Percentiles rank a stretch among this genome's conserved stretches.
phyloP scores from a whole-genome alignment of 257 asterid genomes.

The Solanum paucissectum region DNA sequence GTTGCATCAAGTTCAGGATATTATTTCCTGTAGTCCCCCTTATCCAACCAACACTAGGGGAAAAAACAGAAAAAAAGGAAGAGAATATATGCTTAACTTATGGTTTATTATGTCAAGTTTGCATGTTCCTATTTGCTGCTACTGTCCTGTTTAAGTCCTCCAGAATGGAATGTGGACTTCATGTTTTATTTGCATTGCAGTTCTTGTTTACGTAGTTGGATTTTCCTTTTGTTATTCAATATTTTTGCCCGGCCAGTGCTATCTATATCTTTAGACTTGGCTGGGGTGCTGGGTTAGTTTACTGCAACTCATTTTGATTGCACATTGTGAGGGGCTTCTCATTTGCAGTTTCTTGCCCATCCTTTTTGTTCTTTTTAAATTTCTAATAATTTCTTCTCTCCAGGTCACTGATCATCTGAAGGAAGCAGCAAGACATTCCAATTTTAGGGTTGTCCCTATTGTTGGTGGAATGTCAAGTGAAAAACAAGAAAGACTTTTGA shows the following conservation, averaged over 20 bases:
- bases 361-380: neutral
- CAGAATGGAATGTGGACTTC: neutral
- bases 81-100: neutral
- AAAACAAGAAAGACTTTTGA: slow-evolving; percentile 90
- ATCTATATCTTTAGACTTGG: neutral
- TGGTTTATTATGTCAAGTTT: neutral
- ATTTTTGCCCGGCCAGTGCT: neutral
- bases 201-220: neutral
- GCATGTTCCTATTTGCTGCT: neutral
- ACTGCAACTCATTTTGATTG: neutral
- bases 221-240: neutral
- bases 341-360: neutral
- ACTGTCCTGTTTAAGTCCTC: neutral
- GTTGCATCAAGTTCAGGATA: neutral
- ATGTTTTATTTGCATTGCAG: neutral
- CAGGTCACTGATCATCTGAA: slow-evolving; percentile 92
- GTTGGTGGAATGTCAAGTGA: slow-evolving; percentile 94
- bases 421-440: slow-evolving; percentile 50
- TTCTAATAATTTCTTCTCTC: neutral
- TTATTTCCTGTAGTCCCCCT: neutral
- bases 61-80: neutral
- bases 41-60: neutral
- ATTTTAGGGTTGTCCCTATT: slow-evolving; percentile 67
- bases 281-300: neutral
- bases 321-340: neutral